Conservation (phyloP, 768 basidiomycete genomes). For the Calocera viscosa region DNA sequence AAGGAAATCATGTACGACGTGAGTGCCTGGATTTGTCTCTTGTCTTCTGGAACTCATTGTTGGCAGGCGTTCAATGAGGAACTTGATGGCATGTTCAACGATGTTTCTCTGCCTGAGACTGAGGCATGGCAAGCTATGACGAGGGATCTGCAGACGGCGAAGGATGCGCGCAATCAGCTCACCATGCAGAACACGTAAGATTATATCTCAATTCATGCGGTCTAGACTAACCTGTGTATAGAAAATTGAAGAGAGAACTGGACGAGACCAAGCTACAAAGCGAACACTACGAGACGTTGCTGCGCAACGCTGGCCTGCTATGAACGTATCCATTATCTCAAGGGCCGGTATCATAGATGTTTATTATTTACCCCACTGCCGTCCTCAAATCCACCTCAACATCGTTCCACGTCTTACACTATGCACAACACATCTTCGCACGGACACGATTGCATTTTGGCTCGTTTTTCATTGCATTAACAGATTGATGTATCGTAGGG, state of each 20-base stretch:
- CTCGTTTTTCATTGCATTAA: background rate
- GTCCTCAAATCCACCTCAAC: background rate
- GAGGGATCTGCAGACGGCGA: constrained; percentile 57
- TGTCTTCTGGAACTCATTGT: background rate
- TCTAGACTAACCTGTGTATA: constrained; percentile 23
- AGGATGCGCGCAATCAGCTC: constrained; percentile 60
- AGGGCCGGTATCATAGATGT: constrained; percentile 5
- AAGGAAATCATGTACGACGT: constrained; percentile 93
- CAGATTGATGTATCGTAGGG: background rate
- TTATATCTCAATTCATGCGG: constrained; percentile 9
- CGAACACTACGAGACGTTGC: constrained; percentile 46
- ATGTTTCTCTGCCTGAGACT: constrained; percentile 64
- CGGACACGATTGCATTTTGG: background rate
- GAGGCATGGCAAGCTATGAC: constrained; percentile 76
- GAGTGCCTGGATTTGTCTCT: constrained; percentile 17
- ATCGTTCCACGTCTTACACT: background rate
- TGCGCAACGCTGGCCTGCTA: constrained; percentile 4
- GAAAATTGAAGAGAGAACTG: constrained; percentile 56
- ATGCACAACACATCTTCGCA: constrained; percentile 1
- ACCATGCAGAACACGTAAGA: constrained; percentile 71
- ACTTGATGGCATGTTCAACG: constrained; percentile 80
- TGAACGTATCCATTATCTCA: background rate
- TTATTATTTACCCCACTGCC: background rate
- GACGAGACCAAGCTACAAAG: constrained; percentile 61
- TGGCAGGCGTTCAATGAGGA: constrained; percentile 85